Percentiles rank a stretch among this genome's conserved stretches.
Evolutionary conservation across 805 yeast genomes (phyloP).

Genomic region (Metschnikowia vanudenii): DNA sequence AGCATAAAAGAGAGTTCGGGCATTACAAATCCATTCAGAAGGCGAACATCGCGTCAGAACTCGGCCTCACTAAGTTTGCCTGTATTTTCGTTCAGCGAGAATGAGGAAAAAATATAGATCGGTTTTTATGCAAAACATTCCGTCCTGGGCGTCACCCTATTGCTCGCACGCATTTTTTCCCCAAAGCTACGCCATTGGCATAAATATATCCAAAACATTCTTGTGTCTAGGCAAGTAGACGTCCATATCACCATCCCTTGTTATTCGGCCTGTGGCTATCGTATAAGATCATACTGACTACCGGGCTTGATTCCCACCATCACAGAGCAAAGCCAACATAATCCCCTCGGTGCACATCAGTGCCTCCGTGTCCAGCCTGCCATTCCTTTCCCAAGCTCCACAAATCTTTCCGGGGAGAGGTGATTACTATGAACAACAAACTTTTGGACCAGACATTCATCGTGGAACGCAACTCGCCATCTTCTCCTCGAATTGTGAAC

Average conservation of each 20-base stretch:
- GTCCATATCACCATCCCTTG: neutral
- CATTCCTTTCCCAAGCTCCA: slow-evolving; percentile 3
- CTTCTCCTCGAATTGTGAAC: slow-evolving; percentile 2
- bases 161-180: slow-evolving; percentile 4
- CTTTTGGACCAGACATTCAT: slow-evolving; percentile 7
- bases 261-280: neutral
- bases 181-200: neutral
- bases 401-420: slow-evolving; percentile 1
- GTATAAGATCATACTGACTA: neutral
- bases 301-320: neutral
- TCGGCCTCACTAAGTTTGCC: neutral
- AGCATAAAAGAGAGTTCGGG: too few species aligned
- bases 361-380: slow-evolving; percentile 9
- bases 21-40: neutral
- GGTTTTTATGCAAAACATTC: neutral
- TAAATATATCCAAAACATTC: neutral
- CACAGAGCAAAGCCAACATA: neutral
- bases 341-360: slow-evolving; percentile 1
- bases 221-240: neutral
- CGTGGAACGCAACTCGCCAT: slow-evolving; percentile 6
- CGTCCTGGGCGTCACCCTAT: neutral
- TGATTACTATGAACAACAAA: slow-evolving; percentile 16
- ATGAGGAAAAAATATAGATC: neutral
- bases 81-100: neutral
- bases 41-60: neutral